Evolutionary conservation across 306 rosid species (phyloP).

Genomic region (Inga leiocalycina): DNA sequence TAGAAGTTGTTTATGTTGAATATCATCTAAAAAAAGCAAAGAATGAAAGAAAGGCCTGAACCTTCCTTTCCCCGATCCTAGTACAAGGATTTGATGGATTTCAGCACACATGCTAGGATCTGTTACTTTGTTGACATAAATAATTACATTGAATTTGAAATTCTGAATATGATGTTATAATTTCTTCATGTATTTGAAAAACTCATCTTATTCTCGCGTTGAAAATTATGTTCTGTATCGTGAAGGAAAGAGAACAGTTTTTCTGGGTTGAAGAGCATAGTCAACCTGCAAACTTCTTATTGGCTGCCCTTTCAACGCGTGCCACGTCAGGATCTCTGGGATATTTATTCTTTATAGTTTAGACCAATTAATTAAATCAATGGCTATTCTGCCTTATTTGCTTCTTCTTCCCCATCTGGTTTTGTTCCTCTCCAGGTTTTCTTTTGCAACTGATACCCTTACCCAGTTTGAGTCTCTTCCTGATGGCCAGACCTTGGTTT

Average conservation of each 20-base stretch:
- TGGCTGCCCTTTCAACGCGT: not conserved
- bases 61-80: not conserved
- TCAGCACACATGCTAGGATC: not conserved
- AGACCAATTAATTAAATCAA: not conserved
- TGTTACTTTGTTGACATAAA: not conserved
- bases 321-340: not conserved
- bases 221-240: not conserved
- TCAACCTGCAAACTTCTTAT: not conserved
- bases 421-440: not conserved
- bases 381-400: not conserved
- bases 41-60: not conserved
- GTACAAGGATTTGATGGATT: not conserved
- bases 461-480: not conserved
- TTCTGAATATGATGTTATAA: too few relatives aligned
- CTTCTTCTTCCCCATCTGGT: not conserved
- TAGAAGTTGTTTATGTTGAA: not conserved
- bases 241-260: too few relatives aligned
- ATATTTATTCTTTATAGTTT: not conserved
- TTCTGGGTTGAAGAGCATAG: not conserved
- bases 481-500: not conserved
- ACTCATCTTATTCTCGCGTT: not conserved
- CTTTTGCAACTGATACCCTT: not conserved
- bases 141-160: too few relatives aligned
- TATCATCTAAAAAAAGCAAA: not conserved
- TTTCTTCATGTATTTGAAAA: not conserved